Conservation (phyloP, 176 grass and related monocot species). For the Calamus simplicifolius region DNA sequence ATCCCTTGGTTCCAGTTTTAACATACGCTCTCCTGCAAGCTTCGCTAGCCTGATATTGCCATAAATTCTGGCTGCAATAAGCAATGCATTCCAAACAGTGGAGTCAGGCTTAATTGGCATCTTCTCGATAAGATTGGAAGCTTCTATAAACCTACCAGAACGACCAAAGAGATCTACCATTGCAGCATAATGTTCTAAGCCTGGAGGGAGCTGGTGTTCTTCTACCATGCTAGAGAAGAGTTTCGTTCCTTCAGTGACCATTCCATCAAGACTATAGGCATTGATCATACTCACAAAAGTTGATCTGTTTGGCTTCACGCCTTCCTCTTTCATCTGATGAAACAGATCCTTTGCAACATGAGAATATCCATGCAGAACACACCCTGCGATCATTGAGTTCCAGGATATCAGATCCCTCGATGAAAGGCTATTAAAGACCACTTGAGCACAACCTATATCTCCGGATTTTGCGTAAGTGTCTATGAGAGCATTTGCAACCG, state of each 20-base stretch:
- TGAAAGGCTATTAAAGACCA: slow-evolving; percentile 47
- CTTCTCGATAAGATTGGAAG: slow-evolving; percentile 44
- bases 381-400: slow-evolving; percentile 55
- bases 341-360: slow-evolving; percentile 28
- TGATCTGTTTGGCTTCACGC: slow-evolving; percentile 35
- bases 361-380: slow-evolving; percentile 50
- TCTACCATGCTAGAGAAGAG: slow-evolving; percentile 39
- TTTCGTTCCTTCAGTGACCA: slow-evolving; percentile 34
- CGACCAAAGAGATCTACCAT: slow-evolving; percentile 52
- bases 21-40: slow-evolving; percentile 35
- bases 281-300: slow-evolving; percentile 50
- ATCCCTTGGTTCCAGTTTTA: slow-evolving; percentile 35
- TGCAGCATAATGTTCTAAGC: slow-evolving; percentile 56
- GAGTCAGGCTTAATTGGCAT: slow-evolving; percentile 49
- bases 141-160: slow-evolving; percentile 55
- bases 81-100: slow-evolving; percentile 46
- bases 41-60: slow-evolving; percentile 41
- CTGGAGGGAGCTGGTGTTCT: slow-evolving; percentile 35
- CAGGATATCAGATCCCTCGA: slow-evolving; percentile 56
- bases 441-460: slow-evolving; percentile 32
- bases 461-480: slow-evolving; percentile 64
- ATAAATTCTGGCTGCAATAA: slow-evolving; percentile 47
- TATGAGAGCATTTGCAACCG: slow-evolving; percentile 62
- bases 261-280: slow-evolving; percentile 51
- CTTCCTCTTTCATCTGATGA: slow-evolving; percentile 44